Evolutionary conservation across 1,139 yeast species (phyloP).

Genomic region (Arxiozyma bovina): DNA sequence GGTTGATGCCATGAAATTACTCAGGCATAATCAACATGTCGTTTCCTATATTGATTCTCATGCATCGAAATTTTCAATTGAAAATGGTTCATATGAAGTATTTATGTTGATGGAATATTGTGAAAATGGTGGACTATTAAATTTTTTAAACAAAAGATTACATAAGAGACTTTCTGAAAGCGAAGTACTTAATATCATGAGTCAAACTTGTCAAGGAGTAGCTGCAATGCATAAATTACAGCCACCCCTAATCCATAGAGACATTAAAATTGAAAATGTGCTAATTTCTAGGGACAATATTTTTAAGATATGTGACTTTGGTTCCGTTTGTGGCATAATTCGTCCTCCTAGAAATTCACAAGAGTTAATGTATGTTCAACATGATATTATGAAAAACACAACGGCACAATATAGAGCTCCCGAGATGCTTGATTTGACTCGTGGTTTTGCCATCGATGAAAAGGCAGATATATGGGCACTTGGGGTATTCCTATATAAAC

Average conservation of each 20-base stretch:
- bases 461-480: conserved; percentile 78
- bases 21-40: conserved; percentile 47
- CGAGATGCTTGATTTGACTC: conserved; percentile 66
- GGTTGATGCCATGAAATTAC: conserved; percentile 65
- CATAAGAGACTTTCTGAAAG: conserved; percentile 51
- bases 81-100: conserved; percentile 55
- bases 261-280: conserved; percentile 71
- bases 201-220: conserved; percentile 58
- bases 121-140: conserved; percentile 59
- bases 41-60: conserved; percentile 70
- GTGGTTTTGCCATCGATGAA: conserved; percentile 62
- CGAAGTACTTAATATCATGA: conserved; percentile 59
- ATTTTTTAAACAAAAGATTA: conserved; percentile 61
- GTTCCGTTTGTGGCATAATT: conserved; percentile 55
- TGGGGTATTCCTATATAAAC: conserved; percentile 65
- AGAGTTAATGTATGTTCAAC: conserved; percentile 50
- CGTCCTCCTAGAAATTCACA: conserved; percentile 57
- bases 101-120: conserved; percentile 71
- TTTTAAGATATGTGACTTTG: conserved; percentile 73
- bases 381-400: conserved; percentile 64
- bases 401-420: conserved; percentile 80
- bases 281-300: conserved; percentile 46
- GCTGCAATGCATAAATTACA: conserved; percentile 60
- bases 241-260: conserved; percentile 56
- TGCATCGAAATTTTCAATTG: conserved; percentile 49